Evolutionary conservation across 164 flowering plant species (phyloP), one percentile per base, ranked within the genome.

Genomic region (Echeveria elegans): DNA sequence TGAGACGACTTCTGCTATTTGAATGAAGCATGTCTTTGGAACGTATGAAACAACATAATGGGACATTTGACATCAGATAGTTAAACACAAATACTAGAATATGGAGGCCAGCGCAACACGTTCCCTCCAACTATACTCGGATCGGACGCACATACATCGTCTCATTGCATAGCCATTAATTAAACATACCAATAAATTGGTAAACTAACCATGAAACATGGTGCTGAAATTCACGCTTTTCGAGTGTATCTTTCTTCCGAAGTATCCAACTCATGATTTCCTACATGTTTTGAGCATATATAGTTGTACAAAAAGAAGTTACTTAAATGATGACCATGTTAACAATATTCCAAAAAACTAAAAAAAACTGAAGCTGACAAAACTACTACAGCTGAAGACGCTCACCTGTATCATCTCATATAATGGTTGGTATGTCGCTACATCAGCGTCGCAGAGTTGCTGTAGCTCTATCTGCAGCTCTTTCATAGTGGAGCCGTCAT

Each of bases 241-340:
- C 80, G 60, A 94, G 76, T 64, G 79, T 70, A 64, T 38, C 67
- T 76, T 84, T 86, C 72, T 77, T 82, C 43, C 70, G 72, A 11
- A 76, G 79, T 40, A 94, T 91, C 98, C 97, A 94, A 71, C 87
- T 73, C 72, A 82, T 67, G 41, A 94, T 79, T 63, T 83, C 97
- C 97, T 94, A 64, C 60, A 76, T 18, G 73, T 15, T 53, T 36
- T 34, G 12, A 61, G 30, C 36, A 66, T 4, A 29, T 43, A 68
- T 36, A 37, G 63, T 10, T 30, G 56, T 26, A 6, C 38, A 30
- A 15, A 60, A 19, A 18, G n/a, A 63, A n/a, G 66, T 5, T 36
- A 24, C 45, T 21, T 34, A n/a, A 40, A 40, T 5, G 29, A 63
- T n/a, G 37, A 4, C 45, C 45, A 2, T 21, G n/a, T 32, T 26